Conservation (phyloP, 139 green algal species). For the Chlamydomonas sp. region DNA sequence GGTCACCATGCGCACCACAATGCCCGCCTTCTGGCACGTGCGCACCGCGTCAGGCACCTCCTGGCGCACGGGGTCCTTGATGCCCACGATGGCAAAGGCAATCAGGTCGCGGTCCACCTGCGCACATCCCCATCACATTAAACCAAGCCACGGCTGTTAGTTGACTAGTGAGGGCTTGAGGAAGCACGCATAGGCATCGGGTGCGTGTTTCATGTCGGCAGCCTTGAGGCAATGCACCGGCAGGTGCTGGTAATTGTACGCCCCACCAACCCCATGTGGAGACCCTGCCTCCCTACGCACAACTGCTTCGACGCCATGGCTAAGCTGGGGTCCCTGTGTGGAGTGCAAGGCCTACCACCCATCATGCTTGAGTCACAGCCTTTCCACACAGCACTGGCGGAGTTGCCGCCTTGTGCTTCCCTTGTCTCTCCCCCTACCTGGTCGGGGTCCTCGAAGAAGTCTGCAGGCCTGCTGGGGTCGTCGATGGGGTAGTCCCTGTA, state of each 20-base stretch:
- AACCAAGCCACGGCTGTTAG: not conserved
- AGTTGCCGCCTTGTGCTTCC: too few species aligned
- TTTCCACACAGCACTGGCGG: too few species aligned
- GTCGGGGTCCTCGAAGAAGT: conserved; percentile 76
- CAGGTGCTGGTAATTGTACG: too few species aligned
- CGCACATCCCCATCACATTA: not conserved
- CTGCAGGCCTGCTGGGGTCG: conserved; percentile 27
- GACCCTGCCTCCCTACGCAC: too few species aligned
- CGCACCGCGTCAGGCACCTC: conserved; percentile 79
- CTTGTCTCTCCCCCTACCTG: conserved; percentile 26
- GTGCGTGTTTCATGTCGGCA: not conserved
- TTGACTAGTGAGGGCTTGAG: too few species aligned
- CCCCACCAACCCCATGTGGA: too few species aligned
- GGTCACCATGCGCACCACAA: conserved; percentile 98
- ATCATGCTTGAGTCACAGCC: too few species aligned
- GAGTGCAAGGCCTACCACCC: too few species aligned
- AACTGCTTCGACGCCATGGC: too few species aligned
- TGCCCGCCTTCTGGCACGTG: conserved; percentile 87
- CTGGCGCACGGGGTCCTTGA: conserved; percentile 93
- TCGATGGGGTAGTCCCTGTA: conserved; percentile 65
- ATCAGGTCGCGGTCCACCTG: conserved; percentile 54
- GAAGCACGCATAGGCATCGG: not conserved
- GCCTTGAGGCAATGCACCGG: too few species aligned
- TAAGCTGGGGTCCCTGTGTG: too few species aligned
- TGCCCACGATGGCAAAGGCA: conserved; percentile 83